These are phyloP conservation scores for Fraxinus quadrangulata DNA, from an alignment of 257 asterid genomes.

Conservation along the genomic window DNA sequence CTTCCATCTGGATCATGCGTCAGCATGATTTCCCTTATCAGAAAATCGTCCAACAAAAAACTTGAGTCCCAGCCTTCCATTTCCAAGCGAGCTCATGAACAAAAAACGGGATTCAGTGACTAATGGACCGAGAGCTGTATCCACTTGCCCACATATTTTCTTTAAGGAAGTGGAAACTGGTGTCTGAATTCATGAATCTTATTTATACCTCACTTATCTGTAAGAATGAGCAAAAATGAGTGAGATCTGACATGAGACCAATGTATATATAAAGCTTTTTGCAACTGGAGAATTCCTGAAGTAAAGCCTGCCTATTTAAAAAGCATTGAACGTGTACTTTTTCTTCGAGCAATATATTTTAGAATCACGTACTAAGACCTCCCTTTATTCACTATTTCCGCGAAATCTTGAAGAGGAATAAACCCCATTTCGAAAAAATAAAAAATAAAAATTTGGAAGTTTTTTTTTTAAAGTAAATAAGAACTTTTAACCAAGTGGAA, in stretches of 20 bases:
- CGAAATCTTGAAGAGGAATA: conserved; percentile 27
- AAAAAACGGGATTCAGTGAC: background rate
- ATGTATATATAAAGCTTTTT: background rate
- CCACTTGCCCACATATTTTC: background rate
- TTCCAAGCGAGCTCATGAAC: conserved; percentile 42
- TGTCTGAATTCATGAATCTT: background rate
- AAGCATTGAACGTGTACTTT: background rate
- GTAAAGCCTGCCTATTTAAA: conserved; percentile 27
- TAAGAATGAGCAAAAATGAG: background rate
- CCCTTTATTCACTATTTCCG: conserved; percentile 22
- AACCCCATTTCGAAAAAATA: conserved; percentile 5
- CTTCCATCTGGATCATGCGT: conserved; percentile 65
- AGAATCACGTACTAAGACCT: conserved; percentile 18
- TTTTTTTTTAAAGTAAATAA: too few species aligned
- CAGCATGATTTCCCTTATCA: conserved; percentile 47
- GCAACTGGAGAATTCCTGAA: too few species aligned
- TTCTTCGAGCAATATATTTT: conserved; percentile 17
- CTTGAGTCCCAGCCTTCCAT: conserved; percentile 17
- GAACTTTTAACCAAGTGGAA: background rate
- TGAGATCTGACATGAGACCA: background rate
- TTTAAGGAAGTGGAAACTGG: background rate
- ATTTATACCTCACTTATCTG: background rate
- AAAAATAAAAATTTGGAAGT: background rate
- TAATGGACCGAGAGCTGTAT: background rate
- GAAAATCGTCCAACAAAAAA: conserved; percentile 44